Conservation (phyloP, 2,329 filamentous ascomycete species). For the Rutstroemia sp. region DNA sequence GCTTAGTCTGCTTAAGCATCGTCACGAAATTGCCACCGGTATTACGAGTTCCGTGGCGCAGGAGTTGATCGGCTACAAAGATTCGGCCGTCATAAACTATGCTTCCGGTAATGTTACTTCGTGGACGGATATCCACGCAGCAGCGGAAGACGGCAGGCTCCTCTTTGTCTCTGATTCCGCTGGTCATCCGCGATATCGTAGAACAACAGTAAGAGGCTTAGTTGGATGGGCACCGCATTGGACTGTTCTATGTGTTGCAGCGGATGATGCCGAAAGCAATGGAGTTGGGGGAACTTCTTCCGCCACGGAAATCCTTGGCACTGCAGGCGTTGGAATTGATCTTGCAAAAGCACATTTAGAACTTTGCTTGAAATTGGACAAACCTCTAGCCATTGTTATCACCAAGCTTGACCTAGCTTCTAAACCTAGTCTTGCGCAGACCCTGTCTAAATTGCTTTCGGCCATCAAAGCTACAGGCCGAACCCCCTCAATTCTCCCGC, state of each 20-base stretch:
- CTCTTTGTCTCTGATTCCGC: slow-evolving; percentile 90
- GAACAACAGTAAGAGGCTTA: slow-evolving; percentile 83
- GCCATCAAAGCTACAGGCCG: slow-evolving; percentile 69
- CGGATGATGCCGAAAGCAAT: slow-evolving; percentile 52
- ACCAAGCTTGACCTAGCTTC: slow-evolving; percentile 88
- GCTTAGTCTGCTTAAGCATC: slow-evolving; percentile 81
- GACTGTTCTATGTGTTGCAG: slow-evolving; percentile 80
- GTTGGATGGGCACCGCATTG: slow-evolving; percentile 95
- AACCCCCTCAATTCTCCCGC: slow-evolving; percentile 64
- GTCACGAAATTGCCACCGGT: slow-evolving; percentile 86
- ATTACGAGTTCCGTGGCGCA: slow-evolving; percentile 92
- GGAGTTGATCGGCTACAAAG: slow-evolving; percentile 80
- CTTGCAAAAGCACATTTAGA: slow-evolving; percentile 75
- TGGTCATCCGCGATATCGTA: slow-evolving; percentile 79
- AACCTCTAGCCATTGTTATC: slow-evolving; percentile 74
- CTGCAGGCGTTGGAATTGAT: slow-evolving; percentile 53
- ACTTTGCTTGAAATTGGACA: slow-evolving; percentile 71
- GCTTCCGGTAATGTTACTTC: slow-evolving; percentile 79
- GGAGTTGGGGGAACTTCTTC: slow-evolving; percentile 36
- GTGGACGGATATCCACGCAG: slow-evolving; percentile 89
- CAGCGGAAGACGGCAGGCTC: slow-evolving; percentile 64
- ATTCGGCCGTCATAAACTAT: slow-evolving; percentile 66
- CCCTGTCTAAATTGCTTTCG: slow-evolving; percentile 66
- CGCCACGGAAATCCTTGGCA: slow-evolving; percentile 43
- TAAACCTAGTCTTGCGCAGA: slow-evolving; percentile 60